Evolutionary conservation across 441 rosid genomes (phyloP), one percentile per base, ranked within the genome.

Genomic region (Aleurites moluccanus): DNA sequence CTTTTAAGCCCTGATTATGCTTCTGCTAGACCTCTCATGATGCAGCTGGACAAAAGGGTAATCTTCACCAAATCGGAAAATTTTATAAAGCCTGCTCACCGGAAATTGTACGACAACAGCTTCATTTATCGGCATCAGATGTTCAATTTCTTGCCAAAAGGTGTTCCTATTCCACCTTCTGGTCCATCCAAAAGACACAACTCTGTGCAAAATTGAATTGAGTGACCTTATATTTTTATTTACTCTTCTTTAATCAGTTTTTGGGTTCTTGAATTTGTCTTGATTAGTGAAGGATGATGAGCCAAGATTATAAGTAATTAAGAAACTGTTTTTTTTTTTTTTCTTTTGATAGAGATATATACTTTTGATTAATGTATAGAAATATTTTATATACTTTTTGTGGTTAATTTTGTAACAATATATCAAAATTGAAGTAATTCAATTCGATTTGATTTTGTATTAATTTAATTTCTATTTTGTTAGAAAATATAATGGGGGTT

Each of bases 151-250:
- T 81, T 94, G 64, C 98, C 97, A 10, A 92, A 92, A 77, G 92
- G 91, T 1, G 80, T 76, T 20, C 82, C 88, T 0, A 74, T 91
- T 64, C 95, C 97, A 21, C 97, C 97, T 77, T 94, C 97, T 21
- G 98, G 72, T 65, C 98, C 97, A 4, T 94, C 98, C 25, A 89
- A 85, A 78, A 80, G 89, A 69, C 97, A 92, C 85, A 94, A 94
- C 83, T 79, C 83, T 3, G 64, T 74, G 10, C 75, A 62, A 23
- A 80, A 81, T 50, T 86, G 78, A 85, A 55, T 28, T 27, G 0
- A 15, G 16, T 61, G 20, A 9, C 16, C 6, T 28, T 33, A 23
- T 61, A 10, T 6, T 33, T 16, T 11, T 52, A 14, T 42, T 8
- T 35, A 14, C 45, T 5, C 49, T 7, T 14, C 47, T 13, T 44